Conservation (phyloP, 2,329 filamentous ascomycete species). For the Chlorencoelia australis region DNA sequence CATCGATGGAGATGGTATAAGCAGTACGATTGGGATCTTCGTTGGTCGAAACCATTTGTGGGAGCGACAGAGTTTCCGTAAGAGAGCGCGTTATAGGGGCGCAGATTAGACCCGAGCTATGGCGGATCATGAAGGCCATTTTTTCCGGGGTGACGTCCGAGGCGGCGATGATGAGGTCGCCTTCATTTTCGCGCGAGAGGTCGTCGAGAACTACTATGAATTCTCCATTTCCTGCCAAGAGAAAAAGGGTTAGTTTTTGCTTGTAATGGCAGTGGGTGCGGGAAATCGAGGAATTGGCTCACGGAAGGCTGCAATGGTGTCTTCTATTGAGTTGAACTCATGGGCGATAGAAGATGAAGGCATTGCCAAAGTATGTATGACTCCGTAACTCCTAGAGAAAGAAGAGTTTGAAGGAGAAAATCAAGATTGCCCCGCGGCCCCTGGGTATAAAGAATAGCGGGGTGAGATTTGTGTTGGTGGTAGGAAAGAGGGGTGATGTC, state of each 20-base stretch:
- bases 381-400: not conserved
- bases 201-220: conserved; percentile 96
- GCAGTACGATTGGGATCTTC: conserved; percentile 85
- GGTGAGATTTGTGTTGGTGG: no score
- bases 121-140: conserved; percentile 92
- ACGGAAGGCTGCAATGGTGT: conserved; percentile 56
- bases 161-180: conserved; percentile 92
- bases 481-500: no score
- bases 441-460: no score
- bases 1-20: conserved; percentile 86
- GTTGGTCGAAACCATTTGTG: conserved; percentile 70
- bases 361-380: conserved; percentile 14
- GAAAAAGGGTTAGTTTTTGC: conserved; percentile 8
- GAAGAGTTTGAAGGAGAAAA: not conserved
- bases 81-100: conserved; percentile 65
- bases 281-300: conserved; percentile 24
- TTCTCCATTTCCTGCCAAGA: conserved; percentile 57
- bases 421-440: conserved; percentile 6
- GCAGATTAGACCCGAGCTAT: conserved; percentile 87
- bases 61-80: conserved; percentile 63
- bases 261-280: conserved; percentile 5
- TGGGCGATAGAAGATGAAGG: conserved; percentile 21
- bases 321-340: conserved; percentile 56
- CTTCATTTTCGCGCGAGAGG: conserved; percentile 90
- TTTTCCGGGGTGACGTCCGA: conserved; percentile 74